These are phyloP conservation scores for Yamadazyma endophytica DNA, from an alignment of 805 yeast species.

Conservation along the genomic window DNA sequence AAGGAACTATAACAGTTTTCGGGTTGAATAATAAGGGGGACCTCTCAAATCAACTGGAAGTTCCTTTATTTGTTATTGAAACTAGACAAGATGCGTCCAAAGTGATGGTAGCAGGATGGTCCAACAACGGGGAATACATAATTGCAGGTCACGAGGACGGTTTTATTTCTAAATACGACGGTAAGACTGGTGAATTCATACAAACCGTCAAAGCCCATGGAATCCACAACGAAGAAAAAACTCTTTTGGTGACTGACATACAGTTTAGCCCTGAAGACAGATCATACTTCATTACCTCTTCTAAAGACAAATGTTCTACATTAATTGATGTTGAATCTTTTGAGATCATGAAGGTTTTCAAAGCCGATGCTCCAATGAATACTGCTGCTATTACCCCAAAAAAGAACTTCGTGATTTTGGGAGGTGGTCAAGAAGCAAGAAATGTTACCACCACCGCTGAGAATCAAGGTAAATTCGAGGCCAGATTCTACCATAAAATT, in stretches of 20 bases:
- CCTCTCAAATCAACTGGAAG: slow-evolving; percentile 34
- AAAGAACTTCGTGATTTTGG: slow-evolving; percentile 87
- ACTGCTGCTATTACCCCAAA: slow-evolving; percentile 91
- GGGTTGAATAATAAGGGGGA: slow-evolving; percentile 39
- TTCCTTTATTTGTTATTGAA: slow-evolving; percentile 57
- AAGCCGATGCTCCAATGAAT: slow-evolving; percentile 91
- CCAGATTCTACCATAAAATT: slow-evolving; percentile 91
- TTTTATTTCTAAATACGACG: slow-evolving; percentile 72
- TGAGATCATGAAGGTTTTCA: slow-evolving; percentile 65
- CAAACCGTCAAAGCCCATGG: slow-evolving; percentile 66
- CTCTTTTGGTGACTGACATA: slow-evolving; percentile 64
- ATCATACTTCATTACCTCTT: slow-evolving; percentile 87
- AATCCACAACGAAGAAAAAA: slow-evolving; percentile 46
- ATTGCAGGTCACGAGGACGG: slow-evolving; percentile 91
- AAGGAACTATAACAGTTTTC: slow-evolving; percentile 71
- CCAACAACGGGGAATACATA: slow-evolving; percentile 67
- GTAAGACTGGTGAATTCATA: slow-evolving; percentile 67
- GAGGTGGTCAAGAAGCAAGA: slow-evolving; percentile 99
- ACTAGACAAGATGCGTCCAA: slow-evolving; percentile 57
- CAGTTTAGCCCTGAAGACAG: slow-evolving; percentile 79
- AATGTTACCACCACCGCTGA: slow-evolving; percentile 97
- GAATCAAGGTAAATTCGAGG: slow-evolving; percentile 93
- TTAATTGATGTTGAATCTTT: slow-evolving; percentile 76
- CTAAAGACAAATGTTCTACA: slow-evolving; percentile 84
- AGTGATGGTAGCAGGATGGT: slow-evolving; percentile 84